Conservation (phyloP, 768 basidiomycete genomes). For the Trichaptum fuscoviolaceum region DNA sequence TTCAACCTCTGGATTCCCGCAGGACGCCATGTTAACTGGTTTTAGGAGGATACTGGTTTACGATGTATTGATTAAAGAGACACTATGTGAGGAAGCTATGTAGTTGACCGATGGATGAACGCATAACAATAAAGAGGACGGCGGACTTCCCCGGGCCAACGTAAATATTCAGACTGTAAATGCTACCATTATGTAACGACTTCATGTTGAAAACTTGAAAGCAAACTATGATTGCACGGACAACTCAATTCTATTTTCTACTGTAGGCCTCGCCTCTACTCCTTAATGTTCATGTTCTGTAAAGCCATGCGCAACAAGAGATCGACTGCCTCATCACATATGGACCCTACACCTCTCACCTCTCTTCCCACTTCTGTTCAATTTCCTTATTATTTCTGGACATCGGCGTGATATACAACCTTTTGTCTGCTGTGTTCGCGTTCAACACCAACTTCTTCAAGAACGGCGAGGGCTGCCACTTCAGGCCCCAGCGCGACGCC, state of each 20-base stretch:
- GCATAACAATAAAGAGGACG: too few species aligned
- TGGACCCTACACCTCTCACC: not conserved
- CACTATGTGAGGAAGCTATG: too few species aligned
- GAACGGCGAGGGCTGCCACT: not conserved
- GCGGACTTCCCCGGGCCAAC: too few species aligned
- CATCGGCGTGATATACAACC: conserved; percentile 9
- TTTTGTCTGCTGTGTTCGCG: conserved; percentile 3
- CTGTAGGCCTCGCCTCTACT: too few species aligned
- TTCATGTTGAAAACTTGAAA: too few species aligned
- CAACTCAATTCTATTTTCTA: too few species aligned
- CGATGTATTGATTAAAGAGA: too few species aligned
- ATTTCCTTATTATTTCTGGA: conserved; percentile 11
- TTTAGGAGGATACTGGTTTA: not conserved
- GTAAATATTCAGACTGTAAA: too few species aligned
- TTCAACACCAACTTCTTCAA: not conserved
- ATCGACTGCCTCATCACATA: not conserved
- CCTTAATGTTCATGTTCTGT: not conserved
- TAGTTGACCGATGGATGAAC: too few species aligned
- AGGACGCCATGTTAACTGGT: conserved; percentile 20
- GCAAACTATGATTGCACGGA: too few species aligned
- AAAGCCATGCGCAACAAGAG: not conserved
- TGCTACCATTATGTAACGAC: too few species aligned
- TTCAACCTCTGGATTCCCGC: conserved; percentile 59
- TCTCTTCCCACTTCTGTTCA: not conserved
- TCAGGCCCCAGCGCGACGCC: not conserved